These are phyloP conservation scores for Colletotrichum musae DNA, from an alignment of 2,329 filamentous ascomycete genomes.

Conservation along the genomic window DNA sequence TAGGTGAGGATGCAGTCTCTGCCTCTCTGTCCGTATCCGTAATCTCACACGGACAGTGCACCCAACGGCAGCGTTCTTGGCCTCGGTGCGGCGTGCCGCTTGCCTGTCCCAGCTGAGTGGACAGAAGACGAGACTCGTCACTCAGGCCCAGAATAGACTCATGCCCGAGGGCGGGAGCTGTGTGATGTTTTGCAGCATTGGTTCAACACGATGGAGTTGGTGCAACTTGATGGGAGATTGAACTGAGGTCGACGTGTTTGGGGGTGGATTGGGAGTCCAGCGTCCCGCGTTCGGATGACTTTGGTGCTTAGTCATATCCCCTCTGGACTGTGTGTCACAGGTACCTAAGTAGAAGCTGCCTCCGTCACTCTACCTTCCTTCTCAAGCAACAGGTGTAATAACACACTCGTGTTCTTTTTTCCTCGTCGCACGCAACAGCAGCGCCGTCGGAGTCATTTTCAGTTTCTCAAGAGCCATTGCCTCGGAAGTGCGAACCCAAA, in stretches of 20 bases:
- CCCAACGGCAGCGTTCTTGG: constrained; percentile 7
- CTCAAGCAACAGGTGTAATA: neutral
- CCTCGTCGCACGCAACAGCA: constrained; percentile 1
- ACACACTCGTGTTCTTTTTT: too few relatives aligned
- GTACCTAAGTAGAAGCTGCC: neutral
- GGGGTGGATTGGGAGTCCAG: neutral
- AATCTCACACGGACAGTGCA: constrained; percentile 2
- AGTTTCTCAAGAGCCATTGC: neutral
- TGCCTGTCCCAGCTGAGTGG: constrained; percentile 16
- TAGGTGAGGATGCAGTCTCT: neutral
- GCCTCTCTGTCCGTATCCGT: neutral
- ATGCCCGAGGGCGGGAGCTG: neutral
- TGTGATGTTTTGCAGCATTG: constrained; percentile 14
- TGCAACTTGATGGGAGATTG: constrained; percentile 24
- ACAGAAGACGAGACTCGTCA: constrained; percentile 7
- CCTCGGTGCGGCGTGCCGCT: constrained; percentile 14
- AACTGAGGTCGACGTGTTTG: neutral
- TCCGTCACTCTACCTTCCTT: neutral
- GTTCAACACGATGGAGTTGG: constrained; percentile 21
- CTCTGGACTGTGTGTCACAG: too few relatives aligned
- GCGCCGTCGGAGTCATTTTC: neutral
- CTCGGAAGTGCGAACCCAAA: neutral
- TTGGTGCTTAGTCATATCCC: constrained; percentile 2
- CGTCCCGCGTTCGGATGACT: neutral
- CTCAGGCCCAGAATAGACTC: constrained; percentile 6